Evolutionary conservation across 352 stramenopile genomes (phyloP).

Genomic region (Pythium phragmiticola): DNA sequence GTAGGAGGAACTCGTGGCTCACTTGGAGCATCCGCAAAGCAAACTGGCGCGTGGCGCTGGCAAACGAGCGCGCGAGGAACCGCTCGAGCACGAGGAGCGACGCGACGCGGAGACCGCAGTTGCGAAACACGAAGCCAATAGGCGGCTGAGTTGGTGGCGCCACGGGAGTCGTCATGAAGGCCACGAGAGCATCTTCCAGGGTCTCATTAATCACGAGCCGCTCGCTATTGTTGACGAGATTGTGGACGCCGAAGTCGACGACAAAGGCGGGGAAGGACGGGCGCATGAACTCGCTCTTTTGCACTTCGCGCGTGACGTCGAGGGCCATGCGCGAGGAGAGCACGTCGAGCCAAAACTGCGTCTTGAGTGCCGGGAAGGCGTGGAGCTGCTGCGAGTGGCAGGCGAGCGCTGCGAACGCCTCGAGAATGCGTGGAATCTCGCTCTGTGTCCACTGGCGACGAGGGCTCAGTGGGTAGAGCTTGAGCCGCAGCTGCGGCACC

Average conservation of each 20-base stretch:
- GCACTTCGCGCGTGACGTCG: not conserved
- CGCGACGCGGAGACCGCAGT: not conserved
- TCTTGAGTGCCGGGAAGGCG: conserved; percentile 13
- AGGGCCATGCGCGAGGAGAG: conserved; percentile 1
- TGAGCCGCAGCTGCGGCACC: conserved; percentile 1
- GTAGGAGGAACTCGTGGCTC: not conserved
- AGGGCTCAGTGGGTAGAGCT: not conserved
- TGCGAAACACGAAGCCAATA: conserved; percentile 9
- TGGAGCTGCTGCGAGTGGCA: conserved; percentile 1
- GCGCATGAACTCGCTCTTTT: conserved; percentile 1
- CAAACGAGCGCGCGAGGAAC: conserved; percentile 8
- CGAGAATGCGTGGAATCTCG: not conserved
- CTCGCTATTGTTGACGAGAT: too few relatives aligned
- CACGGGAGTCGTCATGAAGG: conserved; percentile 7
- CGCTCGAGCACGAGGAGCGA: conserved; percentile 2
- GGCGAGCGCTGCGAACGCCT: not conserved
- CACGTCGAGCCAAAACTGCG: conserved; percentile 16
- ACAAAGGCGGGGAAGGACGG: conserved; percentile 11
- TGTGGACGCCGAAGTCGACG: not conserved
- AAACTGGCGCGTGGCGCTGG: not conserved
- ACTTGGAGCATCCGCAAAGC: conserved; percentile 9
- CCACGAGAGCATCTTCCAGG: conserved; percentile 10
- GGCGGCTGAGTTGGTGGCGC: not conserved
- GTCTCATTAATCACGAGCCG: not conserved
- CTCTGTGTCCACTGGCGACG: not conserved